phyloP scores from a whole-genome alignment of 495 filamentous ascomycete species.

The Penicillium mononematosum region DNA sequence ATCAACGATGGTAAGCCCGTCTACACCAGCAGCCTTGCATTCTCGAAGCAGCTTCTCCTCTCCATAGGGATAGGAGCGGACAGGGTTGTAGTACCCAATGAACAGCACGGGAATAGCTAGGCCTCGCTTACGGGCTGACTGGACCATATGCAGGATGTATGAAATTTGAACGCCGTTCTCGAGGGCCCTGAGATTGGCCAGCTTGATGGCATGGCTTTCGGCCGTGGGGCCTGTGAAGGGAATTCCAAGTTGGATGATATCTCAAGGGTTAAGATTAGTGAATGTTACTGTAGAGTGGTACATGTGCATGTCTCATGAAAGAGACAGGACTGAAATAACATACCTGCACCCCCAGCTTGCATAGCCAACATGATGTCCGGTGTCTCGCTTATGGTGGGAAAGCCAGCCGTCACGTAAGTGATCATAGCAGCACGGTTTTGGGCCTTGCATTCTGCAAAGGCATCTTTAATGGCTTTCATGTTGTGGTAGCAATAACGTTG shows the following conservation, averaged over 20 bases:
- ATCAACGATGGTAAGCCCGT: slow-evolving; percentile 96
- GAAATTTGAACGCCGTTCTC: slow-evolving; percentile 80
- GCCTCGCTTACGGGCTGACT: slow-evolving; percentile 68
- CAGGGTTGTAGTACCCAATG: slow-evolving; percentile 97
- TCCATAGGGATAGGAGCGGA: slow-evolving; percentile 86
- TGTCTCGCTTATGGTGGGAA: slow-evolving; percentile 61
- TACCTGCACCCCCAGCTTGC: slow-evolving; percentile 84
- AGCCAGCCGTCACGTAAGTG: slow-evolving; percentile 85
- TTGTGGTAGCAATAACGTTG: too few species aligned
- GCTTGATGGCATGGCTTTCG: slow-evolving; percentile 89
- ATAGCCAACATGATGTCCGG: slow-evolving; percentile 75
- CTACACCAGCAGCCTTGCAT: slow-evolving; percentile 81
- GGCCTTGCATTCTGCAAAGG: slow-evolving; percentile 68
- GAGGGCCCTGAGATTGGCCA: slow-evolving; percentile 79
- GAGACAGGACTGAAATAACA: slow-evolving; percentile 15
- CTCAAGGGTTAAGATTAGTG: slow-evolving; percentile 15
- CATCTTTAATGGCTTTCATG: slow-evolving; percentile 69
- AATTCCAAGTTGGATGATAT: slow-evolving; percentile 58
- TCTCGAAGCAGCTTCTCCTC: slow-evolving; percentile 82
- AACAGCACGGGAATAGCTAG: slow-evolving; percentile 78
- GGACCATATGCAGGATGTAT: slow-evolving; percentile 72
- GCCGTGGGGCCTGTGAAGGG: slow-evolving; percentile 97
- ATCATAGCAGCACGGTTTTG: slow-evolving; percentile 59
- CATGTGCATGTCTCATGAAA: too few species aligned
- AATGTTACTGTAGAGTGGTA: too few species aligned